A percentile compares a stretch with the other conserved stretches of the same genome.
Conservation (phyloP, 805 yeast genomes). For the Lachancea meyersii region DNA sequence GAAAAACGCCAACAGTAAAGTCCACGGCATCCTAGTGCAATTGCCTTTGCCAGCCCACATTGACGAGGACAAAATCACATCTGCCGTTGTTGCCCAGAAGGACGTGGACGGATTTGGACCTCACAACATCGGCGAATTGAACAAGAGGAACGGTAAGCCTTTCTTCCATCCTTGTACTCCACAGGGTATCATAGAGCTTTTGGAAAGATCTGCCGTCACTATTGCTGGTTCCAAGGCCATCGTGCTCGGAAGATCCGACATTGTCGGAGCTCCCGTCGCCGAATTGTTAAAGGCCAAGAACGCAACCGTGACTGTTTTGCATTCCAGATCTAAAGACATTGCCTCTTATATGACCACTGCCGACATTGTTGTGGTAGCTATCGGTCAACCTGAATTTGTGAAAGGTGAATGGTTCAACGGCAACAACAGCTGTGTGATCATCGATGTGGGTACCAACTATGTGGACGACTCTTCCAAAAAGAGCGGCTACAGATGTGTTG, state of each 20-base stretch:
- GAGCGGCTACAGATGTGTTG: conserved; percentile 66
- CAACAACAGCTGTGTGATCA: conserved; percentile 47
- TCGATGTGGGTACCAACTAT: conserved; percentile 81
- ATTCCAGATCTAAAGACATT: conserved; percentile 62
- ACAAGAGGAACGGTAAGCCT: conserved; percentile 81
- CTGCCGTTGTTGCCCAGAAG: conserved; percentile 71
- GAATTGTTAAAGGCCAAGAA: conserved; percentile 71
- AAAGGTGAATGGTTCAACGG: conserved; percentile 61
- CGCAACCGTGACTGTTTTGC: conserved; percentile 84
- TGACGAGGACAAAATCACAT: conserved; percentile 73
- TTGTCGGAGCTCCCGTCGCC: conserved; percentile 92
- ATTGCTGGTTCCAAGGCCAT: conserved; percentile 81
- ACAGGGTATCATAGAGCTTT: conserved; percentile 77
- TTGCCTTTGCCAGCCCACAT: conserved; percentile 80
- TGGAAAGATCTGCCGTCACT: conserved; percentile 60
- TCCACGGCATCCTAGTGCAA: conserved; percentile 86
- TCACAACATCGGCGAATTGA: conserved; percentile 80
- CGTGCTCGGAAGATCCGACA: conserved; percentile 91
- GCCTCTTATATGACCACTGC: conserved; percentile 57
- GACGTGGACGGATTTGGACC: conserved; percentile 96
- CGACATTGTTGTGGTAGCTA: conserved; percentile 79
- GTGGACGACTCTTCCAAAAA: conserved; percentile 59
- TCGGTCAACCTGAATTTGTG: conserved; percentile 65
- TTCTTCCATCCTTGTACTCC: conserved; percentile 92
- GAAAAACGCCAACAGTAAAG: conserved; percentile 66